Conservation (phyloP, 2,329 filamentous ascomycete genomes). For the Trichoderma guizhouense region DNA sequence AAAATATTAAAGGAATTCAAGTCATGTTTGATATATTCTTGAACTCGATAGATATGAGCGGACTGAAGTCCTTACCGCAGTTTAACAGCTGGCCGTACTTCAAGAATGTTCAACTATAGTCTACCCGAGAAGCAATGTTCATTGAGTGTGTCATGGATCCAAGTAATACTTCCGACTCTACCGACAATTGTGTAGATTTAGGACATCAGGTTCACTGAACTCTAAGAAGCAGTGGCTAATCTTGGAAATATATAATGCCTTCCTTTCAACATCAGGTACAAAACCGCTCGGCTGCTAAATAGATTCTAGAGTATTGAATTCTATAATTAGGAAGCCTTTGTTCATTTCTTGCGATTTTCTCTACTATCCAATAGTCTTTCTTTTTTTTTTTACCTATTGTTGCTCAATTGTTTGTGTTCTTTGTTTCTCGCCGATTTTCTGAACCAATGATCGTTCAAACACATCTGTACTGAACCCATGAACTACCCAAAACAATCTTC, state of each 20-base stretch:
- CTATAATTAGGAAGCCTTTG: neutral
- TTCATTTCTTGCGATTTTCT: neutral
- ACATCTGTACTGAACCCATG: neutral
- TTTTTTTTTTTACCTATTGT: neutral
- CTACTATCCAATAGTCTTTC: neutral
- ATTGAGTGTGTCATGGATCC: neutral
- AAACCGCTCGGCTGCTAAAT: neutral
- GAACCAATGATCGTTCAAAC: neutral
- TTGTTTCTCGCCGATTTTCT: neutral
- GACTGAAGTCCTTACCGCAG: neutral
- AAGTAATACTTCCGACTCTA: fast-evolving
- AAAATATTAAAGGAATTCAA: neutral
- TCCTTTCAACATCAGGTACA: neutral
- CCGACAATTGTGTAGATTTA: neutral
- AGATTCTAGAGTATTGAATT: neutral
- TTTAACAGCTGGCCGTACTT: neutral
- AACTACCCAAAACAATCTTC: neutral
- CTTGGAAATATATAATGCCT: neutral
- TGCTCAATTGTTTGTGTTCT: neutral
- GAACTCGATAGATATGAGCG: neutral
- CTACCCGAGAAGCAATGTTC: neutral
- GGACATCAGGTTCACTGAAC: neutral
- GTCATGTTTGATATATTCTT: neutral
- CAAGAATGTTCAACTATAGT: neutral
- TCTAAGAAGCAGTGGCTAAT: neutral